A percentile compares a stretch with the other conserved stretches of the same genome.
Evolutionary conservation across 208 protist species (phyloP).

Genomic region (Wallacemonas rigidus): DNA sequence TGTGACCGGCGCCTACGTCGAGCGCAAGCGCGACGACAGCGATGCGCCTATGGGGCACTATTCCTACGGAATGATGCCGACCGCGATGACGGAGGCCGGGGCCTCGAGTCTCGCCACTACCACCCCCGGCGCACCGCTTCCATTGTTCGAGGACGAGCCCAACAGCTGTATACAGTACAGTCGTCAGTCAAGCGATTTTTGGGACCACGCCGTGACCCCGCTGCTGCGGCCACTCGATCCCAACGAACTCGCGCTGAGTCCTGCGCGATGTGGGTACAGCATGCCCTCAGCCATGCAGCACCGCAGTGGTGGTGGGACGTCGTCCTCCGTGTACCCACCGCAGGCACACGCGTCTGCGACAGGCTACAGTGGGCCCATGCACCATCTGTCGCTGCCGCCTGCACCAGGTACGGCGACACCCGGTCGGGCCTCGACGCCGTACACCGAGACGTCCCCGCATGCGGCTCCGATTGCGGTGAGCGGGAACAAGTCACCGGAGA

Average conservation of each 20-base stretch:
- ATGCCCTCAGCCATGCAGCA: background rate
- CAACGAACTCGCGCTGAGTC: background rate
- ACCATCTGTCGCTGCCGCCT: slow-evolving; percentile 8
- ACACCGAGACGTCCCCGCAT: background rate
- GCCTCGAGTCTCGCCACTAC: background rate
- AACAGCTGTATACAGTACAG: background rate
- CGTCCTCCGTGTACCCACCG: background rate
- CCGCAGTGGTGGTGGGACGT: background rate
- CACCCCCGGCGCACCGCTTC: background rate
- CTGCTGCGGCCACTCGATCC: slow-evolving; percentile 5
- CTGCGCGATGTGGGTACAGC: background rate
- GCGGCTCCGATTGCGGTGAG: background rate
- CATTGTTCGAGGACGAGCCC: background rate
- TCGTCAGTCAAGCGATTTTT: slow-evolving; percentile 2
- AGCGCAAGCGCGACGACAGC: background rate
- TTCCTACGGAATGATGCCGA: background rate
- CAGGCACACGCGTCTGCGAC: background rate
- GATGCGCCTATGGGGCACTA: background rate
- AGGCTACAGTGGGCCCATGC: background rate
- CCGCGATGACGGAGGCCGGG: background rate
- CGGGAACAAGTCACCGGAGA: background rate
- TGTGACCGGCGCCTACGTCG: background rate
- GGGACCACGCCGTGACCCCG: slow-evolving; percentile 18
- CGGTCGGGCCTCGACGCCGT: background rate
- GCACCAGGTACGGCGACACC: slow-evolving; percentile 8